Base-by-base conservation (phyloP, 2,329 filamentous ascomycete genomes). In the Neofusicoccum parvum region DNA sequence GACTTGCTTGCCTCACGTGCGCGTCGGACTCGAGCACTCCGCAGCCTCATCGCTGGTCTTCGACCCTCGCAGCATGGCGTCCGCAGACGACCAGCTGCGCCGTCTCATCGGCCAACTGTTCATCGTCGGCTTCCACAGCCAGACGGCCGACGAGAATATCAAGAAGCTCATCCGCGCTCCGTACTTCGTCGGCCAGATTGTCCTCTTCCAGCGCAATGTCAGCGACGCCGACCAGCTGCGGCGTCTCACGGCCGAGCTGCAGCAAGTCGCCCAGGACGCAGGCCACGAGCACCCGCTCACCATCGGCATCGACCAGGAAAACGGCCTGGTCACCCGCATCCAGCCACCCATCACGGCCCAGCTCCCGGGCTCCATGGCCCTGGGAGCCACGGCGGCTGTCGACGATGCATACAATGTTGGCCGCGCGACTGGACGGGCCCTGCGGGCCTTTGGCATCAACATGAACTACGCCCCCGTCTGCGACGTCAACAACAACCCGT, bases 161-260 rank as follows among this genome's bases (percentile, higher is more conserved):
- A 65, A 65, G 15, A 49, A n/a, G 15, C 53, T 65, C 4, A 65
- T 65, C 23, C 51, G 53, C 36, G 45, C 63, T 7, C 63, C 63
- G 15, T 65, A 59, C 23, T 59, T 51, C 36, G 63, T 50, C 45
- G 63, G 63, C 43, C 63, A 65, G 45, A 59, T 65, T 7, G 43
- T 65, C 20, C 45, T 65, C 12, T 65, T 65, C 43, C 63, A 65
- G 36, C 63, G 63, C 51, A 65, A 65, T n/a, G 63, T 65, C 23
- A 34, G 23, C 43, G 53, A 58, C 37, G 51, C 51, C 3, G 9
- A 48, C 15, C 63, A 65, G 45, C 63, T 65, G 17, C 17, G 9
- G 0, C 23, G 37, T 3, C 43, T 65, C 15, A 65, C 63, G 2
- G 9, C 23, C 53, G 63, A 65, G 41, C 45, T 65, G 17, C 63